phyloP scores from a whole-genome alignment of 2,329 filamentous ascomycete species.

The Chaetomium sp. region DNA sequence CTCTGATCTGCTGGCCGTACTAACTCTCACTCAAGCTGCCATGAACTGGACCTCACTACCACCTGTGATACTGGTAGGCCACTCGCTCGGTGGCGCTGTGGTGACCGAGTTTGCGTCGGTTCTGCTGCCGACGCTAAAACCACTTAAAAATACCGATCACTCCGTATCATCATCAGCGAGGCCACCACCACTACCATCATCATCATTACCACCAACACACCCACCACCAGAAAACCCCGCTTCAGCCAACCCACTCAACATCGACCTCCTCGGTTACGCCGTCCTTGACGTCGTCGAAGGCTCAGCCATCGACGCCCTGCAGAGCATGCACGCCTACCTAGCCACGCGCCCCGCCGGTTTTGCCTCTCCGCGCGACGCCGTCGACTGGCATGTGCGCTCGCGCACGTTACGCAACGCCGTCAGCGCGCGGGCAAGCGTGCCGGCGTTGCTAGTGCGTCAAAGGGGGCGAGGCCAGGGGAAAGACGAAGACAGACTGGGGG shows the following conservation, averaged over 20 bases:
- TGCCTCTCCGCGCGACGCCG: slow-evolving; percentile 66
- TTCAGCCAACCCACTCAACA: background rate
- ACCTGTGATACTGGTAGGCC: slow-evolving; percentile 74
- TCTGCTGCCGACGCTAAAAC: slow-evolving; percentile 39
- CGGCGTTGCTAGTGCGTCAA: slow-evolving; percentile 59
- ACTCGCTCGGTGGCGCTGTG: slow-evolving; percentile 88
- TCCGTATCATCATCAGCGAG: background rate
- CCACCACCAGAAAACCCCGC: background rate
- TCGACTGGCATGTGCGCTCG: slow-evolving; percentile 90
- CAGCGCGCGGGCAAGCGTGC: slow-evolving; percentile 84
- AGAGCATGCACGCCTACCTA: slow-evolving; percentile 90
- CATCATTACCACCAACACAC: background rate
- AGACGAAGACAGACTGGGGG: background rate
- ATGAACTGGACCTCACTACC: slow-evolving; percentile 72
- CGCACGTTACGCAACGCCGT: slow-evolving; percentile 76
- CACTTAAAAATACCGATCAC: slow-evolving; percentile 42
- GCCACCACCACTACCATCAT: background rate
- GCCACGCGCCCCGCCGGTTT: slow-evolving; percentile 75
- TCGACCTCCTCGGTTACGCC: slow-evolving; percentile 71
- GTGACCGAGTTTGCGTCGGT: slow-evolving; percentile 67
- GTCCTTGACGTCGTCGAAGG: slow-evolving; percentile 95
- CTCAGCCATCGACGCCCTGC: slow-evolving; percentile 87
- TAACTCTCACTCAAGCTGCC: slow-evolving; percentile 57
- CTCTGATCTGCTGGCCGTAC: slow-evolving; percentile 62
- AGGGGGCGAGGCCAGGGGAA: too few relatives aligned